Percentiles rank a stretch among this genome's conserved stretches.
Evolutionary conservation across 2,329 filamentous ascomycete species (phyloP).

Genomic region (Dactylellina drechsleri): DNA sequence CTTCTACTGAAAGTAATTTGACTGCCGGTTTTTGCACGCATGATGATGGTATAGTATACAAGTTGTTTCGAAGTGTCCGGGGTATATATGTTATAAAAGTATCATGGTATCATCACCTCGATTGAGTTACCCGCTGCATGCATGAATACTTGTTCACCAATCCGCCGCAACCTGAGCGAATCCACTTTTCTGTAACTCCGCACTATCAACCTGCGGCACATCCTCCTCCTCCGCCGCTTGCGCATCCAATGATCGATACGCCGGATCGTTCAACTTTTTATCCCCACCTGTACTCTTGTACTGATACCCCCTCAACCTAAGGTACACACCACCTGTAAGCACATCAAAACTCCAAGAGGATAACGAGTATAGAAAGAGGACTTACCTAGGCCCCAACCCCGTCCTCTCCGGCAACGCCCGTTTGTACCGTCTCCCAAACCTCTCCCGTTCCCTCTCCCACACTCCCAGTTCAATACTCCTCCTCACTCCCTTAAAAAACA

Average conservation of each 20-base stretch:
- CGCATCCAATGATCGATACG: conserved; percentile 72
- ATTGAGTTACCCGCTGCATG: too few relatives aligned
- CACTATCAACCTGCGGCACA: conserved; percentile 62
- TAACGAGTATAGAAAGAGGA: conserved; percentile 2
- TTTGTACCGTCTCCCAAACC: conserved; percentile 76
- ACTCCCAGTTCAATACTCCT: conserved; percentile 69
- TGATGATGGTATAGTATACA: too few relatives aligned
- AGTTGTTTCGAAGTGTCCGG: neutral
- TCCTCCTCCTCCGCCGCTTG: conserved; percentile 55
- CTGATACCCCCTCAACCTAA: conserved; percentile 79
- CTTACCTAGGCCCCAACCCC: conserved; percentile 77
- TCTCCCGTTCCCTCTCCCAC: conserved; percentile 67
- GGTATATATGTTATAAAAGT: too few relatives aligned
- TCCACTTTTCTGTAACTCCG: conserved; percentile 68
- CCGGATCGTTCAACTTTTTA: conserved; percentile 74
- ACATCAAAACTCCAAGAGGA: neutral
- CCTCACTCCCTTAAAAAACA: conserved; percentile 79
- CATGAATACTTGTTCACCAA: conserved; percentile 1
- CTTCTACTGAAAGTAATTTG: too few relatives aligned
- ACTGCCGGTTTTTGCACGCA: too few relatives aligned
- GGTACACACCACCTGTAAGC: conserved; percentile 15
- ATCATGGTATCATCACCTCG: too few relatives aligned
- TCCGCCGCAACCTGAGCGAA: conserved; percentile 65
- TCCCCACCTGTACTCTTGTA: conserved; percentile 75
- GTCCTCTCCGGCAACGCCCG: conserved; percentile 76